Conservation (phyloP, 331 rosid species). For the Prunus yedoensis region DNA sequence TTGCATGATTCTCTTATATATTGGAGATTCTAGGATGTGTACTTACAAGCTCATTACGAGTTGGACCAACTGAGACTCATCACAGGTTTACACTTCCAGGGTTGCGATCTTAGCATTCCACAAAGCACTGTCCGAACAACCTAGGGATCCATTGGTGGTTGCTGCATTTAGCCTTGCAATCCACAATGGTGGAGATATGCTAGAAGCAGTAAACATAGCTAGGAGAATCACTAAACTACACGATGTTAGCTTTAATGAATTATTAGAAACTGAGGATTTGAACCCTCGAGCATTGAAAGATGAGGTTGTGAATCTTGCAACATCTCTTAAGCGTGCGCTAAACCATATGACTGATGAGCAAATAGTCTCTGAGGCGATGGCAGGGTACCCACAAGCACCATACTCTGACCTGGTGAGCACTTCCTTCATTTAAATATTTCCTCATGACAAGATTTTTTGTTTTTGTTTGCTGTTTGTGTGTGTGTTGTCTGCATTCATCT, state of each 20-base stretch:
- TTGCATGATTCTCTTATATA: neutral
- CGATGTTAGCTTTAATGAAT: slow-evolving; percentile 60
- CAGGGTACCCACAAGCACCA: slow-evolving; percentile 73
- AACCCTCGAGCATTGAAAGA: slow-evolving; percentile 34
- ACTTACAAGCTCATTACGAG: slow-evolving; percentile 16
- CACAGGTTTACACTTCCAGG: slow-evolving; percentile 57
- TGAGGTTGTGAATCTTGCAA: slow-evolving; percentile 60
- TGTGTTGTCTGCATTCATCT: neutral
- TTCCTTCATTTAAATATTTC: neutral
- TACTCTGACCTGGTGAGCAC: slow-evolving; percentile 64
- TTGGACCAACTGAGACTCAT: slow-evolving; percentile 30
- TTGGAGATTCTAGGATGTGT: slow-evolving; percentile 6
- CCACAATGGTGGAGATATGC: slow-evolving; percentile 74
- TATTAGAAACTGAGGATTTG: slow-evolving; percentile 48
- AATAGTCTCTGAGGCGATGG: slow-evolving; percentile 70
- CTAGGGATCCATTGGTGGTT: slow-evolving; percentile 60
- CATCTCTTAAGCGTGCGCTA: slow-evolving; percentile 49
- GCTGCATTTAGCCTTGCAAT: slow-evolving; percentile 84
- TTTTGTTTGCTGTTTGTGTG: neutral
- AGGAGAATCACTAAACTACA: slow-evolving; percentile 51
- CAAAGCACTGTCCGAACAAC: slow-evolving; percentile 60
- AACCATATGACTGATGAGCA: slow-evolving; percentile 62
- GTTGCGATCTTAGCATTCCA: slow-evolving; percentile 80
- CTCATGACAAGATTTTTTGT: neutral
- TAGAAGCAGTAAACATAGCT: slow-evolving; percentile 68